phyloP scores from a whole-genome alignment of 805 yeast species.

The Teunomyces pallodes region DNA sequence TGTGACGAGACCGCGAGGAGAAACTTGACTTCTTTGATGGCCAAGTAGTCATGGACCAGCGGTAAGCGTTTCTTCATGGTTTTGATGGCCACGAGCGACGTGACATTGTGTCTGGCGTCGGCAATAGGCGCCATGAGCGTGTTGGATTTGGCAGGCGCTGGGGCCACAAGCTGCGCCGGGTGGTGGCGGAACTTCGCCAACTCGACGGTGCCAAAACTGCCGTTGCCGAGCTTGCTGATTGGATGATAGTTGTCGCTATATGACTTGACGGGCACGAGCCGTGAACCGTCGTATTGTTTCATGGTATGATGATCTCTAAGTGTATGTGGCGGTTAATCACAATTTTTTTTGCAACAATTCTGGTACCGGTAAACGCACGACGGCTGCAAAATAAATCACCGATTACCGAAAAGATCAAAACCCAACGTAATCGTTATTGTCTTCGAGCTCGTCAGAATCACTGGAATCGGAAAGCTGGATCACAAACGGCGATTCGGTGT shows the following conservation, averaged over 20 bases:
- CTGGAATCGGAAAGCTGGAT: slow-evolving; percentile 9
- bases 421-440: slow-evolving; percentile 23
- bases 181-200: slow-evolving; percentile 51
- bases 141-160: slow-evolving; percentile 19
- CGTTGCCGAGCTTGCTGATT: slow-evolving; percentile 61
- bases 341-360: slow-evolving; percentile 2
- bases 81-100: slow-evolving; percentile 70
- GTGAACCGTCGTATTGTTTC: neutral
- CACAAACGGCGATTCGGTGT: slow-evolving; percentile 14
- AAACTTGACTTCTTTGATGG: slow-evolving; percentile 65
- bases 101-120: slow-evolving; percentile 18
- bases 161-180: slow-evolving; percentile 17
- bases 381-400: neutral
- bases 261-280: slow-evolving; percentile 12
- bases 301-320: neutral
- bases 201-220: slow-evolving; percentile 72
- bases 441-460: slow-evolving; percentile 18
- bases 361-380: neutral
- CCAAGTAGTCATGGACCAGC: slow-evolving; percentile 25
- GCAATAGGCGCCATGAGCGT: slow-evolving; percentile 51
- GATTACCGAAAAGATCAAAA: slow-evolving; percentile 5
- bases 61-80: slow-evolving; percentile 61
- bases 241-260: slow-evolving; percentile 38
- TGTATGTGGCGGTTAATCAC: neutral
- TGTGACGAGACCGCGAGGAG: slow-evolving; percentile 69